Evolutionary conservation across 768 basidiomycete genomes (phyloP), one percentile per base, ranked within the genome.

Genomic region (Pleurotus sapidus): DNA sequence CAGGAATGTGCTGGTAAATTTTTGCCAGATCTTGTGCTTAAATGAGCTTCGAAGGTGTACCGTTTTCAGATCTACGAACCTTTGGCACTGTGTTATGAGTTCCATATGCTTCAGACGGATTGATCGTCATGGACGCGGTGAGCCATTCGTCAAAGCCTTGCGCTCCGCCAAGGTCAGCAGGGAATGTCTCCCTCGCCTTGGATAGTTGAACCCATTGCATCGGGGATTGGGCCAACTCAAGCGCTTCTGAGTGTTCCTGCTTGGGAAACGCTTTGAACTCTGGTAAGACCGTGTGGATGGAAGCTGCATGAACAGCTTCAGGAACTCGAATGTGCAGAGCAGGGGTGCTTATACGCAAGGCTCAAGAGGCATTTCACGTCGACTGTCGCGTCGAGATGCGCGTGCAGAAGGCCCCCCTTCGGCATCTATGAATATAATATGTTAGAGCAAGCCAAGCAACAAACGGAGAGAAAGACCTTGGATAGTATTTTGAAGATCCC

Each of bases 401-500:
- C 82, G 61, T 92, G 89, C 12, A 93, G 73, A 3, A 92, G 74
- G 1, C 80, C 88, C 40, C 90, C 91, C 70, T 91, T 92, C 2
- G 90, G 90, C 87, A 92, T 89, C 87, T 88, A 57, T 20, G 37
- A 23, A 34, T 4, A 43, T 57, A 18, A 34, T 18, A 24, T 47
- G 2, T 37, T 39, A 17, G 46, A 42, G 42, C 37, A 5, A 3
- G 34, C 42, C 14, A 9, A 18, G 34, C 46, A 37, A 34, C 7
- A 38, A n/a, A 45, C 58, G 43, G 39, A 17, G 20, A 39, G 25
- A 37, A 11, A 50, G 38, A 81, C 88, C 80, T 84, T 86, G 63
- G 73, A 77, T 56, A 91, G 63, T 25, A 89, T 75, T 39, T 81
- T 63, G 62, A 88, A 91, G 25, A 91, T 66, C 58, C 73, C 74